phyloP scores from a whole-genome alignment of 2,329 filamentous ascomycete species.

The Penicillium sp. region DNA sequence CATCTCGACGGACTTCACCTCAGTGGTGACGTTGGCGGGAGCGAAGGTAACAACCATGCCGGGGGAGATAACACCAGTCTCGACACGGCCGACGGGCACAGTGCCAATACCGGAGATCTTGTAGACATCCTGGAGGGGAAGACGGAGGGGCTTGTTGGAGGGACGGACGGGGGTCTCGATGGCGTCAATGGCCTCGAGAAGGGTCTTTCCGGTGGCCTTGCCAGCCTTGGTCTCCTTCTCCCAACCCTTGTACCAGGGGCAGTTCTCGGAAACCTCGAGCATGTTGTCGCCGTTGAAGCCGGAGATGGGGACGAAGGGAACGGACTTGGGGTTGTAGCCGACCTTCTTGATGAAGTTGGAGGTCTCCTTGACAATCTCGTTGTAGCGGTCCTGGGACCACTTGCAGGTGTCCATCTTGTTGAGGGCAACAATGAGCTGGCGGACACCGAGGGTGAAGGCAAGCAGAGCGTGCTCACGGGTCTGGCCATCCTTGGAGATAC shows the following conservation, averaged over 20 bases:
- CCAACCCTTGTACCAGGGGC: conserved; percentile 99
- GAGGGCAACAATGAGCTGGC: conserved; percentile 99
- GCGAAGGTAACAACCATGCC: conserved; percentile 92
- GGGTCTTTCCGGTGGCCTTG: conserved; percentile 91
- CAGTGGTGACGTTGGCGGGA: conserved; percentile 97
- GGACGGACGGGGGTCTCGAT: conserved; percentile 92
- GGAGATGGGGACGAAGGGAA: conserved; percentile 99
- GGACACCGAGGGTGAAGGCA: conserved; percentile 99
- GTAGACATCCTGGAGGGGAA: conserved; percentile 99
- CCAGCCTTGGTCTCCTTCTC: conserved; percentile 93
- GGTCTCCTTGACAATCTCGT: conserved; percentile 99
- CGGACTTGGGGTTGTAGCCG: conserved; percentile 99
- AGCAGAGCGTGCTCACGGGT: conserved; percentile 99
- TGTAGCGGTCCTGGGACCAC: conserved; percentile 94
- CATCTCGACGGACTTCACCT: conserved; percentile 99
- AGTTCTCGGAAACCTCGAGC: conserved; percentile 84
- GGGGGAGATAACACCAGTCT: conserved; percentile 93
- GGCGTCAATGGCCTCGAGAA: conserved; percentile 97
- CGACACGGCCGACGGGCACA: conserved; percentile 99
- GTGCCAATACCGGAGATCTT: conserved; percentile 99
- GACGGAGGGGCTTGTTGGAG: conserved; percentile 98
- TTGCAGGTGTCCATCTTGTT: conserved; percentile 99
- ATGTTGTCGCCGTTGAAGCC: conserved; percentile 99
- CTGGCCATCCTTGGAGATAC: conserved; percentile 99
- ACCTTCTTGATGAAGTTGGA: conserved; percentile 99